A percentile compares a stretch with the other conserved stretches of the same genome.
phyloP scores from a whole-genome alignment of 2,329 filamentous ascomycete species.

The Claviceps sp. region DNA sequence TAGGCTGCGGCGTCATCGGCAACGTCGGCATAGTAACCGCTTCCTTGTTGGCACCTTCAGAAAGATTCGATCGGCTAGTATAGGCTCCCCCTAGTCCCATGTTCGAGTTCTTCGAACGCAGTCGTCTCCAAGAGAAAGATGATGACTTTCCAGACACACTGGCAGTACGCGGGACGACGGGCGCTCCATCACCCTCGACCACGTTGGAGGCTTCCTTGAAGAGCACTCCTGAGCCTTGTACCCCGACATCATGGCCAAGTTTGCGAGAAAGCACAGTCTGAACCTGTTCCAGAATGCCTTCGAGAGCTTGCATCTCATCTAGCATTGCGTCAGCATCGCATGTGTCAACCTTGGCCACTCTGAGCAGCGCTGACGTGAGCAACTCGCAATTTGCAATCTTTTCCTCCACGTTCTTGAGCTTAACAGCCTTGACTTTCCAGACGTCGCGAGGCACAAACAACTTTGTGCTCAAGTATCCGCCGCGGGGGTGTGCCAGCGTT shows the following conservation, averaged over 20 bases:
- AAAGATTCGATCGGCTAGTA: conserved; percentile 13
- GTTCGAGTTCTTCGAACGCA: conserved; percentile 79
- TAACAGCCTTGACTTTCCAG: conserved; percentile 88
- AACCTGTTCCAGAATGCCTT: conserved; percentile 74
- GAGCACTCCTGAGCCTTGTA: conserved; percentile 56
- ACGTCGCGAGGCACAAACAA: conserved; percentile 87
- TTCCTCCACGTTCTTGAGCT: conserved; percentile 81
- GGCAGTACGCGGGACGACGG: conserved; percentile 35
- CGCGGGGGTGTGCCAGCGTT: conserved; percentile 78
- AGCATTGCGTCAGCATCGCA: conserved; percentile 83
- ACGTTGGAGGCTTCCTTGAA: conserved; percentile 55
- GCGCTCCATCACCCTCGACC: conserved; percentile 30
- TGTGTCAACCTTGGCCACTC: conserved; percentile 72
- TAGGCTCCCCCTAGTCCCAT: conserved; percentile 42
- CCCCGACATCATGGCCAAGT: conserved; percentile 84
- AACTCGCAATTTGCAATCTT: conserved; percentile 88
- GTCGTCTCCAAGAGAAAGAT: conserved; percentile 76
- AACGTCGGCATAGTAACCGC: conserved; percentile 52
- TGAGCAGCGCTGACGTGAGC: conserved; percentile 75
- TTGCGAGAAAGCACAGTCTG: conserved; percentile 66
- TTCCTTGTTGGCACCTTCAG: conserved; percentile 16
- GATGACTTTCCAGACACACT: conserved; percentile 54
- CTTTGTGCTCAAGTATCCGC: conserved; percentile 82
- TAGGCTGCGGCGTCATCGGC: conserved; percentile 58
- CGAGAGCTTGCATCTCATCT: conserved; percentile 86